Conservation (phyloP, 2,329 filamentous ascomycete species). For the Penicillium rolfsii region DNA sequence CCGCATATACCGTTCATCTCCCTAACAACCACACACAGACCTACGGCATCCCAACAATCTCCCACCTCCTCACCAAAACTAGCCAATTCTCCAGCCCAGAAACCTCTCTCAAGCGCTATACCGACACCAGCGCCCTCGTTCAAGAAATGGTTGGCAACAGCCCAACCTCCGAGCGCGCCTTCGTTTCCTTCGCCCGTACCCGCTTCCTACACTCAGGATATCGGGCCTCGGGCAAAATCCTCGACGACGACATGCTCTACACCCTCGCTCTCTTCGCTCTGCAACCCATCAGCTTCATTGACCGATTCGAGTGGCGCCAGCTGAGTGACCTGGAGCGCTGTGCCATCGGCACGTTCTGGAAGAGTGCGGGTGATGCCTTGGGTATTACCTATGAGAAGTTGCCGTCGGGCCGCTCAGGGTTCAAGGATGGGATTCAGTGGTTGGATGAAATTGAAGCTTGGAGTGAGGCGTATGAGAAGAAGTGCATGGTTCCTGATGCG, state of each 20-base stretch:
- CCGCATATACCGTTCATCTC: neutral
- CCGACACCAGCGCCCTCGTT: slow-evolving; percentile 56
- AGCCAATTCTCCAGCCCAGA: slow-evolving; percentile 52
- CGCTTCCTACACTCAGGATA: slow-evolving; percentile 66
- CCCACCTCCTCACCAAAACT: slow-evolving; percentile 53
- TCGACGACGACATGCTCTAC: slow-evolving; percentile 66
- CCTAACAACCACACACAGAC: slow-evolving; percentile 42
- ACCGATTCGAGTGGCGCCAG: slow-evolving; percentile 69
- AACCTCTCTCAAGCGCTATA: slow-evolving; percentile 57
- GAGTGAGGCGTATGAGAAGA: slow-evolving; percentile 61
- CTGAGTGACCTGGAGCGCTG: slow-evolving; percentile 69
- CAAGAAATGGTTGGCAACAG: slow-evolving; percentile 52
- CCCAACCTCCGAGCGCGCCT: slow-evolving; percentile 49
- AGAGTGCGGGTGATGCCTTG: slow-evolving; percentile 71
- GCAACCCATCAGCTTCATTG: slow-evolving; percentile 67
- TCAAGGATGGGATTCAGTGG: slow-evolving; percentile 57
- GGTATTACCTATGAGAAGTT: slow-evolving; percentile 58
- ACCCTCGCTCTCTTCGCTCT: slow-evolving; percentile 67
- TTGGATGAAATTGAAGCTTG: slow-evolving; percentile 56
- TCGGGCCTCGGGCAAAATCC: slow-evolving; percentile 61
- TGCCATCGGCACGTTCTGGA: slow-evolving; percentile 71
- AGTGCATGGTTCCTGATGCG: slow-evolving; percentile 59
- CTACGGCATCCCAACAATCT: slow-evolving; percentile 61
- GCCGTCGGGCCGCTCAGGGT: slow-evolving; percentile 47
- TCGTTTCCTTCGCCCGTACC: slow-evolving; percentile 63